A percentile compares a stretch with the other conserved stretches of the same genome.
phyloP scores from a whole-genome alignment of 371 early-diverging fungal species.

The Mucor plumbeus region DNA sequence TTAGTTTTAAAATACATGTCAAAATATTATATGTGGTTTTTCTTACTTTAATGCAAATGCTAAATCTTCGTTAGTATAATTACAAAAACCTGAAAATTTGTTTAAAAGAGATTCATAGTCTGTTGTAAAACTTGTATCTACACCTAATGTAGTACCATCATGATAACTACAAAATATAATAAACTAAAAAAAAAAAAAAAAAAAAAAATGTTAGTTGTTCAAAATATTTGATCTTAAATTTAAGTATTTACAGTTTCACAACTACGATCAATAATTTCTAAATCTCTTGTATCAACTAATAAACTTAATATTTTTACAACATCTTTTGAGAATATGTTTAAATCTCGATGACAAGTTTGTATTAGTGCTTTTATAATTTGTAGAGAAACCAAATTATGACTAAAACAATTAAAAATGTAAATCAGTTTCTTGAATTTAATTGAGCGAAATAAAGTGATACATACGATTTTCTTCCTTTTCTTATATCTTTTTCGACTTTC shows the following conservation, averaged over 20 bases:
- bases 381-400: conserved; percentile 56
- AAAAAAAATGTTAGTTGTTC: neutral
- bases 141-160: conserved; percentile 68
- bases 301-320: conserved; percentile 57
- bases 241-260: conserved; percentile 56
- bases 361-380: conserved; percentile 76
- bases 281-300: conserved; percentile 61
- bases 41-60: conserved; percentile 30
- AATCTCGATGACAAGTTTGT: conserved; percentile 72
- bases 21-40: neutral
- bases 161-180: conserved; percentile 69
- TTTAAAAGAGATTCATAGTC: conserved; percentile 57
- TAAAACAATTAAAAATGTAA: conserved; percentile 15
- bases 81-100: conserved; percentile 63
- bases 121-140: conserved; percentile 67
- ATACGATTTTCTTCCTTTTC: conserved; percentile 66
- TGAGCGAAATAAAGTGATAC: conserved; percentile 18
- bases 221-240: no score
- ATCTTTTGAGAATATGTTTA: conserved; percentile 81
- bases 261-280: conserved; percentile 55
- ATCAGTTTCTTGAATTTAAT: neutral
- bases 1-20: neutral
- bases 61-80: conserved; percentile 48
- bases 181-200: no score
- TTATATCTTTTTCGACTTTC: conserved; percentile 67